Conservation (phyloP, 2,329 filamentous ascomycete genomes). For the Fusarium pseudonygamai region DNA sequence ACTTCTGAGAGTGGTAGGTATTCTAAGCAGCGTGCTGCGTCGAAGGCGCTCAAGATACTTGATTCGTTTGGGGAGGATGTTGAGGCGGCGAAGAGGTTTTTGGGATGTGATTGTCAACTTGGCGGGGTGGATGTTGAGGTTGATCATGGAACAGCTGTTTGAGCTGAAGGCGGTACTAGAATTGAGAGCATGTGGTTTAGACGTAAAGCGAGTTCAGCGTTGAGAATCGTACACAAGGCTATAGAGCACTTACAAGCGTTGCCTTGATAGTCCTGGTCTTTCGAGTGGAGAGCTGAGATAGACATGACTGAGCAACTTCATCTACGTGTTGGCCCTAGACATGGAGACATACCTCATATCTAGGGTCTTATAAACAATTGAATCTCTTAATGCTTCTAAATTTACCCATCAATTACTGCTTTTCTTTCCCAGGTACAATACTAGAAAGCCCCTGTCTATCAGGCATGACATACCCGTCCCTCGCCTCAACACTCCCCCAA, state of each 20-base stretch:
- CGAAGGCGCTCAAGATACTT: constrained; percentile 62
- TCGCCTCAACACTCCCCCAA: constrained; percentile 42
- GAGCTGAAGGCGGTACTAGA: not conserved
- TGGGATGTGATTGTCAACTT: constrained; percentile 69
- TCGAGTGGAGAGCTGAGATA: not conserved
- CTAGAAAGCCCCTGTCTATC: constrained; percentile 38
- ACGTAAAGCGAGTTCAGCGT: not conserved
- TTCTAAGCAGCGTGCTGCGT: constrained; percentile 75
- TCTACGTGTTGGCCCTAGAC: not conserved
- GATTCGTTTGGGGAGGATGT: constrained; percentile 57
- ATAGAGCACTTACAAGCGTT: not conserved
- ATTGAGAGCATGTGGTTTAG: not conserved
- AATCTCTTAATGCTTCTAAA: too few relatives aligned
- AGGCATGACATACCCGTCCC: constrained; percentile 32
- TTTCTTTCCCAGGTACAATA: not conserved
- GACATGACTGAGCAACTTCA: not conserved
- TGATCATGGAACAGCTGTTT: constrained; percentile 31
- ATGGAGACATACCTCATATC: fast-evolving
- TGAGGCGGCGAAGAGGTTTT: constrained; percentile 63
- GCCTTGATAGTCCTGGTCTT: not conserved
- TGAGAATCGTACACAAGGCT: not conserved
- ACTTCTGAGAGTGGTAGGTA: constrained; percentile 73
- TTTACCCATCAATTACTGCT: not conserved
- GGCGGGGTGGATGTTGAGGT: not conserved
- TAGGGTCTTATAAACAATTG: fast-evolving